Evolutionary conservation across 345 rosid species (phyloP), one percentile per base, ranked within the genome.

Genomic region (Cardamine chenopodiifolia): DNA sequence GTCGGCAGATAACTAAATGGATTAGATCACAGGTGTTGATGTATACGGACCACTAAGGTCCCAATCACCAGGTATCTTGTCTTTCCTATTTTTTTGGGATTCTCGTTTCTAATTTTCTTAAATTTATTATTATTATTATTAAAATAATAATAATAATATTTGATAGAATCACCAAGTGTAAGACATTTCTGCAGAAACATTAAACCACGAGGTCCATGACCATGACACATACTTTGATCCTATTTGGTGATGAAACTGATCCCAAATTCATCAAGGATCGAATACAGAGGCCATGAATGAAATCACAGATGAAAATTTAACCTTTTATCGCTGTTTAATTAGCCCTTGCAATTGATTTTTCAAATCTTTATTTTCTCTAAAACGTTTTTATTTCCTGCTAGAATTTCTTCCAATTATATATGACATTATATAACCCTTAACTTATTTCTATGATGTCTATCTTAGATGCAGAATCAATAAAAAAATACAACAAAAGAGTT

Each of bases 21-120:
- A 64, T 73, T 73, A 65, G 67, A 74, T 66, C 60, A 67, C 40
- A 59, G 26, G 10, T 12, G 23, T 29, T 47, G 55, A 20, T 20
- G 20, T 20, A 68, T 52, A 60, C 39, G 62, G 53, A 60, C 68
- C 74, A 75, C 37, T 39, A 11, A 60, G 48, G 74, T 75, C 79
- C 5, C 69, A 50, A 1, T 75, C 79, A 61, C 79, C 74, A 75
- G 74, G 55, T 75, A 68, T 66, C 72, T 60, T 39, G 20, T 58
- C 40, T 58, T 57, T 25, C 34, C 25, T 74, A 74, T n/a, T n/a
- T n/a, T n/a, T n/a, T n/a, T n/a, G 23, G 35, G 61, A 19, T 42
- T 39, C 52, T 60, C 22, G 6, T 34, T 40, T 26, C 22, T 68
- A 12, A 9, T 8, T 52, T 34, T 34, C 3, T 14, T 31, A 35